These are phyloP conservation scores for Eucalyptus paniculata DNA, from an alignment of 345 rosid genomes.

Conservation along the genomic window DNA sequence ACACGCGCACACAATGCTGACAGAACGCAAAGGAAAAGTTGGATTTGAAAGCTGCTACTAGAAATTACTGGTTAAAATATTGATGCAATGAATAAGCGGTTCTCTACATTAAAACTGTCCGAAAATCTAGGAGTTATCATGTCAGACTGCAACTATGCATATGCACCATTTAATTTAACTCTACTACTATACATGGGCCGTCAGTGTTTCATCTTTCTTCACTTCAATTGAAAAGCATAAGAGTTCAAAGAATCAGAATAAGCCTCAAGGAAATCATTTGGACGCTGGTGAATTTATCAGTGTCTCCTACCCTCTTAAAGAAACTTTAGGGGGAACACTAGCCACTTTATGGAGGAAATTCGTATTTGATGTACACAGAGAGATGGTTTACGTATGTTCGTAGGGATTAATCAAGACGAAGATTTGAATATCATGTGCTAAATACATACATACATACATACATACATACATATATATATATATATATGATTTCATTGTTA, in stretches of 20 bases:
- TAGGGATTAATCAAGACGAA: not conserved
- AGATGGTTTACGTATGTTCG: not conserved
- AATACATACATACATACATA: not conserved
- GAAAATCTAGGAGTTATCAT: not conserved
- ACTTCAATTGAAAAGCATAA: not conserved
- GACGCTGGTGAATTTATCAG: not conserved
- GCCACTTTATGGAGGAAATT: not conserved
- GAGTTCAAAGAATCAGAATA: not conserved
- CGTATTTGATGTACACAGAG: not conserved
- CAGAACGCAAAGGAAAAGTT: not conserved
- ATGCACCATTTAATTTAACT: not conserved
- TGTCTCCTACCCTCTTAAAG: not conserved
- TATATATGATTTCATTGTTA: not conserved
- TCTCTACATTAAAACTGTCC: not conserved
- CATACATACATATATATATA: not conserved
- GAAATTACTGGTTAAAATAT: not conserved
- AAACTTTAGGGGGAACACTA: not conserved
- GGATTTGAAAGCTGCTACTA: not conserved
- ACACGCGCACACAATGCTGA: not conserved
- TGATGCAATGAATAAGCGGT: not conserved
- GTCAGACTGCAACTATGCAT: not conserved
- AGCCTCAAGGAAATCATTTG: not conserved
- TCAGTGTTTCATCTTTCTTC: not conserved
- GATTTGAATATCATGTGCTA: not conserved
- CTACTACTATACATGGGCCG: not conserved